These are phyloP conservation scores for Chaetomium sp. DNA, from an alignment of 2,329 filamentous ascomycete species.

Conservation along the genomic window DNA sequence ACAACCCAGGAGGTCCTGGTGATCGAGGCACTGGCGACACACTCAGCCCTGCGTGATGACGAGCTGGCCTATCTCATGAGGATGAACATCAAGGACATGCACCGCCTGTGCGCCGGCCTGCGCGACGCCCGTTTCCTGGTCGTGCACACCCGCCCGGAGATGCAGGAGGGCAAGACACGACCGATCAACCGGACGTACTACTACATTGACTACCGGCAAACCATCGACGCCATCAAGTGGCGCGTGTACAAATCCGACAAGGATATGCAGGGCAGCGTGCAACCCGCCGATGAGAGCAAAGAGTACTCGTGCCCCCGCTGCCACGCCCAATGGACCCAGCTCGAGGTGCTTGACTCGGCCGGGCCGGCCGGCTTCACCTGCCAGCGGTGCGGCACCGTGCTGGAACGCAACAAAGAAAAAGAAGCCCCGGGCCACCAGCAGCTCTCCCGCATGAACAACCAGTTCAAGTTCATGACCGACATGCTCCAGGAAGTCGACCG, in stretches of 20 bases:
- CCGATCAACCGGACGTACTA: constrained; percentile 88
- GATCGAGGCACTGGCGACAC: constrained; percentile 68
- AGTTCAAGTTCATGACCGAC: constrained; percentile 72
- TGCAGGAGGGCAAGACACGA: constrained; percentile 73
- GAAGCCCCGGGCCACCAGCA: constrained; percentile 66
- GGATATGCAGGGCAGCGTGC: constrained; percentile 76
- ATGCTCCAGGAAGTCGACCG: constrained; percentile 70
- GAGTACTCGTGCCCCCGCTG: constrained; percentile 83
- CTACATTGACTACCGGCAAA: constrained; percentile 90
- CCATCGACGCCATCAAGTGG: constrained; percentile 95
- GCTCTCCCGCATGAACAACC: constrained; percentile 67
- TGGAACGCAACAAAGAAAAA: constrained; percentile 61
- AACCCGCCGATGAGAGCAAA: constrained; percentile 78
- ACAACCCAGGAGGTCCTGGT: constrained; percentile 66
- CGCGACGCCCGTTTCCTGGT: constrained; percentile 79
- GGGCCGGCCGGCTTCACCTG: constrained; percentile 72
- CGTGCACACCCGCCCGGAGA: constrained; percentile 70
- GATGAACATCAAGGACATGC: constrained; percentile 86
- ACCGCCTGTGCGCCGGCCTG: constrained; percentile 79
- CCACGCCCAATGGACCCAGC: constrained; percentile 76
- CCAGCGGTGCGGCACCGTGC: constrained; percentile 62
- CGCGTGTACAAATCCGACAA: constrained; percentile 83
- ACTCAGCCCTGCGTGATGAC: constrained; percentile 73
- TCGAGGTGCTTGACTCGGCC: constrained; percentile 78
- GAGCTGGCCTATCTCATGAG: constrained; percentile 82